Evolutionary conservation across 169 alveolate genomes (phyloP), one percentile per base, ranked within the genome.

Genomic region (Babesia microti): DNA sequence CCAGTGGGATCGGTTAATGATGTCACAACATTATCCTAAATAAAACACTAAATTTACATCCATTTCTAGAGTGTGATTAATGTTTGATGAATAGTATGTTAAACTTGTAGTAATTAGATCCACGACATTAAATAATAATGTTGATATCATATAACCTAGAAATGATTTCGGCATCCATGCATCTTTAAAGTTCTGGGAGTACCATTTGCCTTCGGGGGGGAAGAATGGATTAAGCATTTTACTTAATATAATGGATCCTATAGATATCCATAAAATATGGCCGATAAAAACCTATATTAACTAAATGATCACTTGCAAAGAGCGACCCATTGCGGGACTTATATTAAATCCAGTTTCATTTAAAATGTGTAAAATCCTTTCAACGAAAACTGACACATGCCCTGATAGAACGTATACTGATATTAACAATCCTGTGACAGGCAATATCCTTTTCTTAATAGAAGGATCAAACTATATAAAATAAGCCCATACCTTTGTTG

Each of bases 91-190:
- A 30, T 11, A 30, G 36, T 27, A 47, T 35, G 15, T 14, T 22
- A 47, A 18, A 27, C 1, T 1, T n/a, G 27, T 37, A 41, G 29
- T 51, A 18, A 43, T 2, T 0, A 39, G 22, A 21, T 60, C 73
- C 22, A 58, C 30, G 43, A 60, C 6, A 19, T 33, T 60, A 51
- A 51, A 60, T 1, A 60, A 1, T 15, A 47, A 6, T 23, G 43
- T 51, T 1, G 73, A 60, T n/a, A 40, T 41, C 15, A 41, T 51
- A 21, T 60, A 60, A 4, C 73, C 73, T 1, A 50, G 28, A 24
- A 60, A 37, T 2, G 55, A 56, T 30, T 41, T 55, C 32, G 42
- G 33, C 7, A 60, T 66, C 73, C 73, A 60, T 4, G 34, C 17
- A n/a, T 60, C 59, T 26, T 52, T 41, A 9, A 53, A 1, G 32